Evolutionary conservation across 2,329 filamentous ascomycete species (phyloP), one percentile per base, ranked within the genome.

Genomic region (Passalora sequoiae): DNA sequence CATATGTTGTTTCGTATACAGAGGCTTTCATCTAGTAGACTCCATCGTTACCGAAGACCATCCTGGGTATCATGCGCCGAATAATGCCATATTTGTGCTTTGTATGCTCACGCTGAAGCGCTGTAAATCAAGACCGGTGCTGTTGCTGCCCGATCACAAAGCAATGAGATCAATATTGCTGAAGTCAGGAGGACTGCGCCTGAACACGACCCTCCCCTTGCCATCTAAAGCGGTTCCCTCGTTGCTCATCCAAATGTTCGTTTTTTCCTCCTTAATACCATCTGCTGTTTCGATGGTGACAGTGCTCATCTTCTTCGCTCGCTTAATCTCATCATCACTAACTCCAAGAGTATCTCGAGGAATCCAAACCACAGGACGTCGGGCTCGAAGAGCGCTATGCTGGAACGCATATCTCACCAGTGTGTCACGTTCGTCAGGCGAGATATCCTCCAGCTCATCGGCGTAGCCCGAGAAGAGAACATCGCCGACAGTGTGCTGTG

Each of bases 391-490:
- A 1, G 92, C 92, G 24, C 82, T 83, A 60, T 98, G 92, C 67
- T 89, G 83, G 66, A 98, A 98, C 0, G 91, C 89, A 58, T 89
- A 83, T 42, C 83, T 83, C 9, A 92, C 85, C 28, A 97, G 78
- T 45, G 81, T 74, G 60, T 97, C 89, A 56, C 92, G 78, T 63
- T 96, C 88, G 13, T 91, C 86, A 0, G 89, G 87, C 1, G 87
- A 92, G 37, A 98, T 73, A 61, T 98, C 92, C 64, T 96, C 91
- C 51, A 98, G 83, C 70, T 95, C 89, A 60, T 97, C 91, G 53
- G 91, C 83, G 57, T 89, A 86, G 3, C 86, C 86, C 16, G 86
- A 83, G 64, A 89, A 98, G 2, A 97, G 74, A 2, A 89, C 84
- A 37, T 89, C 83, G 5, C 84, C 85, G 19, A 91, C 84, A 6